Evolutionary conservation across 75 land plant species (phyloP).

Genomic region (Sequoiadendron giganteum): DNA sequence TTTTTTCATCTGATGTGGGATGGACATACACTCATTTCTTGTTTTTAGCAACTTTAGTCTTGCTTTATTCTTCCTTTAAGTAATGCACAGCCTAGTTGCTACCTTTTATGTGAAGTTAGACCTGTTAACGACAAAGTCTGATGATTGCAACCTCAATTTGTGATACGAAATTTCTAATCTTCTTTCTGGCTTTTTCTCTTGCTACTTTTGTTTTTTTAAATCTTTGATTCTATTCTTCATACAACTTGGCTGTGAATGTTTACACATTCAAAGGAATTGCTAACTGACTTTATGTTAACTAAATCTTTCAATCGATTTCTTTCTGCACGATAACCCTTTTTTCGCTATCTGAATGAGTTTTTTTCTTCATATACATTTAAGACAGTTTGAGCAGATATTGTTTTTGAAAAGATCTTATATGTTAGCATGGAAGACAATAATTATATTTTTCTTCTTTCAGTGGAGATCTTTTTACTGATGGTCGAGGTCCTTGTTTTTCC

Average conservation of each 20-base stretch:
- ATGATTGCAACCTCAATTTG: not conserved
- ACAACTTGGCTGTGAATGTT: not conserved
- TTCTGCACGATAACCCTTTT: not conserved
- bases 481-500: conserved; percentile 89
- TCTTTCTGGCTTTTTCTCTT: not conserved
- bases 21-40: not conserved
- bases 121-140: not conserved
- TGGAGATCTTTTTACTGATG: conserved; percentile 82
- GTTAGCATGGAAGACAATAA: not conserved
- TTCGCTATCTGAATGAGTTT: not conserved
- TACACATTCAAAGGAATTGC: not conserved
- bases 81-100: not conserved
- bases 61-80: not conserved
- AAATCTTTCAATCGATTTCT: not conserved
- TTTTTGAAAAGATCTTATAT: not conserved
- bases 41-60: not conserved
- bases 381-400: not conserved
- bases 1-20: not conserved
- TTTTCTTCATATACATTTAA: not conserved
- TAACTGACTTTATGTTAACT: not conserved
- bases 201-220: not conserved
- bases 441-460: conserved; percentile 23
- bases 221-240: not conserved
- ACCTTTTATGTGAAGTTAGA: not conserved
- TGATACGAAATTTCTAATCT: not conserved